Evolutionary conservation across 345 rosid species (phyloP).

Genomic region (Reutealis trisperma): DNA sequence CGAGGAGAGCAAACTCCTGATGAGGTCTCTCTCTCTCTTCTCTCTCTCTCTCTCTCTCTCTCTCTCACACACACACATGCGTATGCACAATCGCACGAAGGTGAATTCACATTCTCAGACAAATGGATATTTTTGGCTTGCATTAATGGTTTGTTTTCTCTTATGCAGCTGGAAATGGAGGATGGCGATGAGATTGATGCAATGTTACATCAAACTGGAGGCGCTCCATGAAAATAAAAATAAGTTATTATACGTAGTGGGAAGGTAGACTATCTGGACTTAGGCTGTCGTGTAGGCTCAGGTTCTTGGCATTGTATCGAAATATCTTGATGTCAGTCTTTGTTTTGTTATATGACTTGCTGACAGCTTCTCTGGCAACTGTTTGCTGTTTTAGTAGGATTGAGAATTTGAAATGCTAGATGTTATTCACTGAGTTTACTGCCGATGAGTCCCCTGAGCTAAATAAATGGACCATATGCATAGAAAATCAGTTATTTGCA

Average conservation of each 20-base stretch:
- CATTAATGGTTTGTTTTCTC: background rate
- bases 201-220: conserved; percentile 83
- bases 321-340: background rate
- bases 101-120: too few relatives aligned
- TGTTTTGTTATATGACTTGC: background rate
- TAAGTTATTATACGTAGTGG: background rate
- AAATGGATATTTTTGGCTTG: too few relatives aligned
- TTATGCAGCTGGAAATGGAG: conserved; percentile 72
- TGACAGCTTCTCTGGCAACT: background rate
- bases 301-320: background rate
- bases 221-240: conserved; percentile 13
- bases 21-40: conserved; percentile 46
- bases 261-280: background rate
- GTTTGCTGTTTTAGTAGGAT: background rate
- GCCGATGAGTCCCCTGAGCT: background rate
- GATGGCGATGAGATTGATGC: conserved; percentile 93
- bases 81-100: too few relatives aligned
- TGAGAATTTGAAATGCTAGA: background rate
- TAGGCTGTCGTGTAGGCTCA: background rate
- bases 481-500: too few relatives aligned
- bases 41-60: too few relatives aligned
- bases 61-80: too few relatives aligned
- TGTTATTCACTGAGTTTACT: background rate
- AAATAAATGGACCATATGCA: too few relatives aligned
- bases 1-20: conserved; percentile 83